Evolutionary conservation across 2,329 filamentous ascomycete genomes (phyloP).

Genomic region (Xylaria sp.): DNA sequence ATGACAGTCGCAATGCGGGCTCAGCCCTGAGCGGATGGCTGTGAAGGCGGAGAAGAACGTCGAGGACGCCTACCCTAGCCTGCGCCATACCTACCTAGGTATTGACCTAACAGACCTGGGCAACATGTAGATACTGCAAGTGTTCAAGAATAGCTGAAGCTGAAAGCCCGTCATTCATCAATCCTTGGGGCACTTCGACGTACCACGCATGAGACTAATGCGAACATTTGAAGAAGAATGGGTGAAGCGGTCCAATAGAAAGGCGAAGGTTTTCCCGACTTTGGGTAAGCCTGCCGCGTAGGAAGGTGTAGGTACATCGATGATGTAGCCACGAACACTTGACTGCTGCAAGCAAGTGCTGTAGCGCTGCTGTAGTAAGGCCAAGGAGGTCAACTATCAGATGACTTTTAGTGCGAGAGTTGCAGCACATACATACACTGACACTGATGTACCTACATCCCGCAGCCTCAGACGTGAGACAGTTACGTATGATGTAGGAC

Average conservation of each 20-base stretch:
- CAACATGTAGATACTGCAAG: no score
- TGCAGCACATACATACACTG: neutral
- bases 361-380: neutral
- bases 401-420: neutral
- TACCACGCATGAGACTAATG: neutral
- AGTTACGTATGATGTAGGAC: neutral
- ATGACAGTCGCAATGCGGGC: constrained; percentile 8
- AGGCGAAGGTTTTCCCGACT: neutral
- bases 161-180: neutral
- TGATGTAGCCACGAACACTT: no score
- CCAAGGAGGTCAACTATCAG: neutral
- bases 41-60: constrained; percentile 16
- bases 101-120: no score
- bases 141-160: neutral
- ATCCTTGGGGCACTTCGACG: neutral
- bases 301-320: neutral
- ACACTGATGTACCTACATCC: neutral
- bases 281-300: neutral
- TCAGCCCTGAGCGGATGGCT: constrained; percentile 21
- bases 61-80: neutral
- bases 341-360: neutral
- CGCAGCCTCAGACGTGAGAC: neutral
- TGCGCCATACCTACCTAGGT: neutral
- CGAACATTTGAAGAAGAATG: neutral
- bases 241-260: neutral